Evolutionary conservation across 257 asterid genomes (phyloP).

Genomic region (Agastache rugosa): DNA sequence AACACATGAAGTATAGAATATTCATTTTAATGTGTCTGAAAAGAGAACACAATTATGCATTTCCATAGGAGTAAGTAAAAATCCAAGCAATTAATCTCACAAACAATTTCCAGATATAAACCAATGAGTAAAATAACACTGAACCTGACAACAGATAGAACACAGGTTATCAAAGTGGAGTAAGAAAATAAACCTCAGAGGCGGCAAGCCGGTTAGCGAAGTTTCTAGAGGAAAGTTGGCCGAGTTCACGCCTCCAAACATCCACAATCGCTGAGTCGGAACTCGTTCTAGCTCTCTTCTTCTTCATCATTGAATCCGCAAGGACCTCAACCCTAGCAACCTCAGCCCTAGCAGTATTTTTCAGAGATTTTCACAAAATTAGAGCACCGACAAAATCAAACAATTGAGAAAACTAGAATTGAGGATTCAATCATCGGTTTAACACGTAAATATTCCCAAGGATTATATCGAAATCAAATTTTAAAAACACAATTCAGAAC

Average conservation of each 20-base stretch:
- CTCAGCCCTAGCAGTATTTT: neutral
- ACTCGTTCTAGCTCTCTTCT: constrained; percentile 52
- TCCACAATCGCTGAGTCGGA: constrained; percentile 61
- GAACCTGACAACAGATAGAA: neutral
- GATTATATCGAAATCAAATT: neutral
- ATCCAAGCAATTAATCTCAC: neutral
- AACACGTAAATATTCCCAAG: neutral
- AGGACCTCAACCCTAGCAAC: neutral
- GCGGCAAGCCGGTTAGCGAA: constrained; percentile 78
- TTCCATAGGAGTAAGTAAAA: neutral
- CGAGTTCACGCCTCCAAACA: constrained; percentile 83
- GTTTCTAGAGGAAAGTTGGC: constrained; percentile 66
- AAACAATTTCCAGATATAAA: neutral
- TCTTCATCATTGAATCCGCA: constrained; percentile 39
- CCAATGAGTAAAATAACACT: constrained; percentile 3
- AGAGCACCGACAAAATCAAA: constrained; percentile 24
- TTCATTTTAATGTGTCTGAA: neutral
- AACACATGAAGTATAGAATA: neutral
- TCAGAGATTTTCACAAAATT: neutral
- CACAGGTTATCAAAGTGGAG: neutral
- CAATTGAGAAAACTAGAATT: neutral
- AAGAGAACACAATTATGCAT: neutral
- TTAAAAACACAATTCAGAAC: neutral
- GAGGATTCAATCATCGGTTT: neutral
- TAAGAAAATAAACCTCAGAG: constrained; percentile 58